Evolutionary conservation across 2,329 filamentous ascomycete species (phyloP), one percentile per base, ranked within the genome.

Genomic region (Penicillium sp.): DNA sequence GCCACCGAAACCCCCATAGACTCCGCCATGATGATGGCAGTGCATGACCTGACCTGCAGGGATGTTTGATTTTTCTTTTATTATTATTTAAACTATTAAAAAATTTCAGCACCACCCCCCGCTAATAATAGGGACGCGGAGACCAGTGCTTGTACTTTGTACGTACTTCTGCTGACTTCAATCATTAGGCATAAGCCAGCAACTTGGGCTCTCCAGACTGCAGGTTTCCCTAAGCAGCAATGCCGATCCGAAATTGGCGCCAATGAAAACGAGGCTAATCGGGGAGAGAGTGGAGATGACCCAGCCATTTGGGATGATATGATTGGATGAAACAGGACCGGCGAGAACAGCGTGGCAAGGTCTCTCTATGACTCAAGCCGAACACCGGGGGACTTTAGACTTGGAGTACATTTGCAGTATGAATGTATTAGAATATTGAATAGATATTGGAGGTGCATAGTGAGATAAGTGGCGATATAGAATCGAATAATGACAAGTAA

Each of bases 271-370:
- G 44, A 33, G 44, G 44, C 26, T 47, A 33, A 33, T 33, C n/a
- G 26, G 29, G 44, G 22, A 15, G 55, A 25, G 3, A 20, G 42
- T 45, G 42, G 42, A 23, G 42, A 6, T 25, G 42, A 25, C 42
- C 22, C 14, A 45, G 23, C 12, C 14, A 33, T 41, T 12, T 25
- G 40, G 26, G 26, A 18, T 29, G 45, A 29, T 15, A 2, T 29
- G 8, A 47, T 47, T 47, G 45, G 45, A 9, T 20, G 15, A 9
- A 8, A 0, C n/a, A 6, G 54, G 54, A 6, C 23, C 8, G 47
- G 20, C 23, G 46, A 37, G 51, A 53, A 60, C 53, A 58, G 56
- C 58, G 58, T 60, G 58, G 58, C 58, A 60, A 60, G 14, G 49
- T 37, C 29, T 31, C 6, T 14, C 14, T 51, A 54, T 57, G 57